These are phyloP conservation scores for Tetratostichococcus sp. DNA, from an alignment of 139 green algal species.

Conservation along the genomic window DNA sequence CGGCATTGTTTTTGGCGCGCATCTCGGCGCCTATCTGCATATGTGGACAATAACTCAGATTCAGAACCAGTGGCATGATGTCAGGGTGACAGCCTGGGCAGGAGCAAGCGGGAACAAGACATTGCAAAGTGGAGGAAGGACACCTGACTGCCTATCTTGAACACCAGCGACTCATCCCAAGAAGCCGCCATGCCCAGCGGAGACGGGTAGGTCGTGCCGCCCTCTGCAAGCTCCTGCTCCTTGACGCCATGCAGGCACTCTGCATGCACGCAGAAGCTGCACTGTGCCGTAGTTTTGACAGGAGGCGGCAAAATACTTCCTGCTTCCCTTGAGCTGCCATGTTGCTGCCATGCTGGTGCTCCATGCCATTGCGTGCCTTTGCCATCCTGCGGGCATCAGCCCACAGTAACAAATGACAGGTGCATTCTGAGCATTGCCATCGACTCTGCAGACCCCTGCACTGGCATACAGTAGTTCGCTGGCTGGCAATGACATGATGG, in stretches of 20 bases:
- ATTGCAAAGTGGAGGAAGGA: neutral
- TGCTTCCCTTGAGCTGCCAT: neutral
- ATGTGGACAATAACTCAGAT: neutral
- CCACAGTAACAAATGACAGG: too few relatives aligned
- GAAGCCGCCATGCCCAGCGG: conserved; percentile 29
- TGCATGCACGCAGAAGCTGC: neutral
- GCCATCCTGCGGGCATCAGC: too few relatives aligned
- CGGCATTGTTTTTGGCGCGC: conserved; percentile 21
- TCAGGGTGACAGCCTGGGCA: too few relatives aligned
- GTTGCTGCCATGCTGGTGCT: neutral
- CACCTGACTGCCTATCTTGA: conserved; percentile 5
- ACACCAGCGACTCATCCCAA: conserved; percentile 18
- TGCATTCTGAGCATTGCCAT: too few relatives aligned
- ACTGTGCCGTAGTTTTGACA: neutral
- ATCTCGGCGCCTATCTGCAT: conserved; percentile 23
- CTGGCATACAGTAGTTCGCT: too few relatives aligned
- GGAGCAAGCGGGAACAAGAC: neutral
- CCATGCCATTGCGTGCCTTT: too few relatives aligned
- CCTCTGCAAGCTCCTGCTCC: neutral
- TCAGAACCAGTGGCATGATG: neutral
- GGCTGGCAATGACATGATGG: too few relatives aligned
- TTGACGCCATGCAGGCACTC: conserved; percentile 26
- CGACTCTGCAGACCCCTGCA: too few relatives aligned
- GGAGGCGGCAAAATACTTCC: neutral
- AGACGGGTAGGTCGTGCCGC: conserved; percentile 24